These are phyloP conservation scores for Neurospora sp. DNA, from an alignment of 495 filamentous ascomycete species.

Conservation along the genomic window DNA sequence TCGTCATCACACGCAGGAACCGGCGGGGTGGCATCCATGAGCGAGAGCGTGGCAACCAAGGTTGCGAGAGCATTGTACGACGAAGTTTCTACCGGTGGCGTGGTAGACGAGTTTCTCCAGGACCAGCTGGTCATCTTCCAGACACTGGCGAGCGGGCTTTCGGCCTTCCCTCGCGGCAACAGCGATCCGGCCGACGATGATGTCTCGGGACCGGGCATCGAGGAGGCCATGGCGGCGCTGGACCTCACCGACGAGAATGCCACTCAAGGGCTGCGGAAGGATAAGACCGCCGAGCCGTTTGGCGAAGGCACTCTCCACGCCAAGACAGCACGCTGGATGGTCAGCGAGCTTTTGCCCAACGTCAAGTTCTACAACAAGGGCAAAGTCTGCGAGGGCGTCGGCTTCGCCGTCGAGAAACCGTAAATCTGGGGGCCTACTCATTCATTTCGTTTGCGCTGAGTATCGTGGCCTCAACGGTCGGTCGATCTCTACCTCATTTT, in stretches of 20 bases:
- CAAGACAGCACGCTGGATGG: constrained; percentile 67
- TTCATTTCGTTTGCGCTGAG: background rate
- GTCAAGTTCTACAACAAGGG: constrained; percentile 44
- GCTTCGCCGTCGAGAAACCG: constrained; percentile 13
- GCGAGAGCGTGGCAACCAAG: constrained; percentile 29
- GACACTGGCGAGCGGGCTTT: constrained; percentile 51
- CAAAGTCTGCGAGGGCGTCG: constrained; percentile 40
- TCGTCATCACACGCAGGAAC: background rate
- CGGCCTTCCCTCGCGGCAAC: constrained; percentile 23
- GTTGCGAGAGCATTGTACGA: constrained; percentile 48
- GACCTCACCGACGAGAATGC: constrained; percentile 7
- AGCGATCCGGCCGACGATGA: constrained; percentile 7
- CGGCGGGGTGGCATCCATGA: constrained; percentile 11
- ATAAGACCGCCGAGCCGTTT: constrained; percentile 32
- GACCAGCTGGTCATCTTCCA: constrained; percentile 81
- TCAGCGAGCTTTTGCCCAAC: constrained; percentile 39
- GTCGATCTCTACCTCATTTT: background rate
- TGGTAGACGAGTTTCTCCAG: constrained; percentile 61
- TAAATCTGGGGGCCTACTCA: background rate
- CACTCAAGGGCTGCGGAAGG: constrained; percentile 15
- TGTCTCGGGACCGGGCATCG: constrained; percentile 3
- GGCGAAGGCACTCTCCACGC: constrained; percentile 58
- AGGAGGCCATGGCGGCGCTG: constrained; percentile 8
- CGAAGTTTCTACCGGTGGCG: constrained; percentile 44
- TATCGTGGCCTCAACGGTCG: background rate